Conservation (phyloP, 179 eudicot species). For the Silene noctiflora region DNA sequence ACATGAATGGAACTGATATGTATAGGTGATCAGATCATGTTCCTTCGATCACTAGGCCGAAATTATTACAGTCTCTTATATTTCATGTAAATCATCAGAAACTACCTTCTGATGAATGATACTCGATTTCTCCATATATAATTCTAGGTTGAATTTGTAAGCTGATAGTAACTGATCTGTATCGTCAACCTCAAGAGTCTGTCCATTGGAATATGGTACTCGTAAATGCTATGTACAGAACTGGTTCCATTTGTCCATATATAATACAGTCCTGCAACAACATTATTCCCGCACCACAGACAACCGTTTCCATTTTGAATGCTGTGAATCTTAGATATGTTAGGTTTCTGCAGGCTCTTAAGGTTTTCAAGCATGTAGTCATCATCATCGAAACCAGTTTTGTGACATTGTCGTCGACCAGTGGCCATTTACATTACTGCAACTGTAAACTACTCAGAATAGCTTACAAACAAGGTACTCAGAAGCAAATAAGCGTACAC, state of each 20-base stretch:
- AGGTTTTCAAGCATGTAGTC: too few relatives aligned
- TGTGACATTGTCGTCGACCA: too few relatives aligned
- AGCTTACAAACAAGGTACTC: neutral
- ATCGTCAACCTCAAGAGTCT: too few relatives aligned
- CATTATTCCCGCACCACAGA: neutral
- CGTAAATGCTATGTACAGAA: neutral
- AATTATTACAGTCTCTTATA: slow-evolving; percentile 1
- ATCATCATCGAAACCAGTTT: too few relatives aligned
- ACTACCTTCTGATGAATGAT: neutral
- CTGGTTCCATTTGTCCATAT: neutral
- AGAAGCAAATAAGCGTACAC: neutral
- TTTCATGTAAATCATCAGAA: slow-evolving; percentile 17
- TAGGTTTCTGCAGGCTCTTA: too few relatives aligned
- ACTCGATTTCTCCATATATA: too few relatives aligned
- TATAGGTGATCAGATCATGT: neutral
- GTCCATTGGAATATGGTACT: neutral
- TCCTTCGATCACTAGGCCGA: neutral
- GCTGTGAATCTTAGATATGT: too few relatives aligned
- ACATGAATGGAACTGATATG: neutral
- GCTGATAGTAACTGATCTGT: too few relatives aligned
- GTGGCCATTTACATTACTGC: neutral
- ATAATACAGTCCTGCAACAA: neutral
- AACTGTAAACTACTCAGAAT: neutral
- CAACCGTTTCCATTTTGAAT: too few relatives aligned
- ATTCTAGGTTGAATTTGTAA: too few relatives aligned